These are phyloP conservation scores for Gastrodia elata DNA, from an alignment of 106 monocot genomes.

Conservation along the genomic window DNA sequence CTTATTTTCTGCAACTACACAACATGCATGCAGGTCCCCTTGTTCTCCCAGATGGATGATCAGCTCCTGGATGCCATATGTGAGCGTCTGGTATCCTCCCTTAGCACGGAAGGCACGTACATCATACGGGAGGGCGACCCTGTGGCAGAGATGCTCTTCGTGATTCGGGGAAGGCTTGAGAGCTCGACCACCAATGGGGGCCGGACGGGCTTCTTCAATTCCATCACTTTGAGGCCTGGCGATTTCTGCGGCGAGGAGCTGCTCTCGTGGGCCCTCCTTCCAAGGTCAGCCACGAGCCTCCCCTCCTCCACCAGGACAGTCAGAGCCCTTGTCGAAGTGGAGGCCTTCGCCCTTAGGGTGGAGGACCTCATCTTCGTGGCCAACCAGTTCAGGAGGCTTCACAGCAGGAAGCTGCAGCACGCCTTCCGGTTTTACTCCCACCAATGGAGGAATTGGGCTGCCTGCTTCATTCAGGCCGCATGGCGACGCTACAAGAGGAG, in stretches of 20 bases:
- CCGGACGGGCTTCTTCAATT: slow-evolving; percentile 84
- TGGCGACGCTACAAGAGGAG: slow-evolving; percentile 71
- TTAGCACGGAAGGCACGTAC: slow-evolving; percentile 64
- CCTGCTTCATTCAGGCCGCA: slow-evolving; percentile 76
- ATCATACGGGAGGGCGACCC: slow-evolving; percentile 87
- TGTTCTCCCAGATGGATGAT: slow-evolving; percentile 84
- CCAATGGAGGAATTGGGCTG: slow-evolving; percentile 80
- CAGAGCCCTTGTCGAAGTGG: slow-evolving; percentile 55
- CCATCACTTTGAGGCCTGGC: slow-evolving; percentile 53
- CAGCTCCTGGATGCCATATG: slow-evolving; percentile 85
- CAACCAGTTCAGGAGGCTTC: slow-evolving; percentile 68
- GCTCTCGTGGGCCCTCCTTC: slow-evolving; percentile 71
- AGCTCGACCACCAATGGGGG: slow-evolving; percentile 93
- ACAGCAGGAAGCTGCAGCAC: slow-evolving; percentile 86
- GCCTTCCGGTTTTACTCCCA: slow-evolving; percentile 77
- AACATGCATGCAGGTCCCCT: slow-evolving; percentile 72
- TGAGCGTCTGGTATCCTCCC: slow-evolving; percentile 71
- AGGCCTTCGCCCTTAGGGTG: slow-evolving; percentile 65
- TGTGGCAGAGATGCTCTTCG: slow-evolving; percentile 79
- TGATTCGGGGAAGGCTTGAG: slow-evolving; percentile 73
- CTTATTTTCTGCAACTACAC: neutral
- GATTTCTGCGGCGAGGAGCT: slow-evolving; percentile 93
- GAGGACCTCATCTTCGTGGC: slow-evolving; percentile 93
- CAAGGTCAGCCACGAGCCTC: slow-evolving; percentile 46
- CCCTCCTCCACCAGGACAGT: slow-evolving; percentile 74